Base-by-base conservation (phyloP, 2,329 filamentous ascomycete species). In the Fusarium veterinarium region DNA sequence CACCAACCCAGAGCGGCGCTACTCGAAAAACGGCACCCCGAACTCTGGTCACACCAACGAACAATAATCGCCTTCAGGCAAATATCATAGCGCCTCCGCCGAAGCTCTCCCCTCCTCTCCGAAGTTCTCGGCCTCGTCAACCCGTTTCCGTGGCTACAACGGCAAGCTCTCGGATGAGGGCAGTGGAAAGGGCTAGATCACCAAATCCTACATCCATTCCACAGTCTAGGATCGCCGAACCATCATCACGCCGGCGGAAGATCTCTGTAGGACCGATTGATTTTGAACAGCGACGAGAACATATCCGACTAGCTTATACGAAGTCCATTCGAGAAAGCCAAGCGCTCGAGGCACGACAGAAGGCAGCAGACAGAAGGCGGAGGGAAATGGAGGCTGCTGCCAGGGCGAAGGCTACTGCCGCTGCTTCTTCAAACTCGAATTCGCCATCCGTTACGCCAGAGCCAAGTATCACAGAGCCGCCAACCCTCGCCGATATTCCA, bases 241-340 rank as follows among this genome's bases (percentile, higher is more conserved):
- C 79, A 35, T 74, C 81, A 9, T 68, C 80, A 10, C 80, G 84
- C 37, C 84, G 87, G 64, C 85, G 86, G 46, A 90, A 90, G 77
- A 84, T 90, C 57, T 88, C 88, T 3, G 84, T 95, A 65, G 92
- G 92, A 3, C 92, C 92, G 67, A 93, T 97, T 58, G 93, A 97
- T 81, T 96, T 97, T 79, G 94, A 92, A 67, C 93, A 93, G 74
- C 89, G 94, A 56, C 88, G 95, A 75, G 92, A 94, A 78, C 91
- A 91, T 68, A 97, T 97, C 76, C 92, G 95, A 75, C 90, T 94
- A 63, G 94, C 94, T 19, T 95, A 97, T 80, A 95, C 91, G 75
- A 93, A 93, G 79, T 94, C 92, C n/a, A 91, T 96, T 52, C 89
- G 92, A 71, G 92, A 94, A 78, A 92, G 85, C 75, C 91, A 93